Evolutionary conservation across 108 stramenopile species (phyloP), one percentile per base, ranked within the genome.

Genomic region (Nitzschia inconspicua): DNA sequence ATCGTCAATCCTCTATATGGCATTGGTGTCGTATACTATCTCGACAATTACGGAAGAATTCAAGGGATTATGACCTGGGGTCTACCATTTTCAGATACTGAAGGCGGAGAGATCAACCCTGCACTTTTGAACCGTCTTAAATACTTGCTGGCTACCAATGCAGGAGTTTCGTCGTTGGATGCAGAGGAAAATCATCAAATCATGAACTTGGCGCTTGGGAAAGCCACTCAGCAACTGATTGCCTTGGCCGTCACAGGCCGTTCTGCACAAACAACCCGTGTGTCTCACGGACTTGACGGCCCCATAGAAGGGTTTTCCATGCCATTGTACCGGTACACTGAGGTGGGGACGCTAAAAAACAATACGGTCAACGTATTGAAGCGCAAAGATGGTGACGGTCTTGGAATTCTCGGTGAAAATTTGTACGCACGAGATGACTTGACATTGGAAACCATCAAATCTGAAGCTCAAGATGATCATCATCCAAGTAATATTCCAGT

Each of bases 61-160:
- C 70, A 72, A 26, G 91, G 91, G 10, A 68, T 93, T 9, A 89
- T 89, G 86, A 79, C 79, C 2, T 93, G 91, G 91, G 91, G 91
- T 5, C 44, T 93, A 43, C 91, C 91, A 18, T 86, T 88, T 59
- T 39, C 72, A 7, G 56, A 77, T 36, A 51, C 44, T 41, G 36
- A 61, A 14, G 47, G 78, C 42, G 61, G 68, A 11, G 18, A 53
- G 10, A 22, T 88, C 3, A 93, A 89, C 49, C 29, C 47, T 40
- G 42, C 63, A 0, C 70, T 93, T 3, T 56, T 93, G 44, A 39
- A 77, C 6, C 53, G 76, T 16, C 69, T 93, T 66, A 69, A 87
- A 46, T 46, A 72, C 18, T 56, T 83, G 9, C 72, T 93, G 11
- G 49, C 48, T 8, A 73, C 88, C 2, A 86, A 89, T 61, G 91